These are phyloP conservation scores for Gaertneriomyces semiglobifer DNA, from an alignment of 192 early-diverging fungal species.

Conservation along the genomic window DNA sequence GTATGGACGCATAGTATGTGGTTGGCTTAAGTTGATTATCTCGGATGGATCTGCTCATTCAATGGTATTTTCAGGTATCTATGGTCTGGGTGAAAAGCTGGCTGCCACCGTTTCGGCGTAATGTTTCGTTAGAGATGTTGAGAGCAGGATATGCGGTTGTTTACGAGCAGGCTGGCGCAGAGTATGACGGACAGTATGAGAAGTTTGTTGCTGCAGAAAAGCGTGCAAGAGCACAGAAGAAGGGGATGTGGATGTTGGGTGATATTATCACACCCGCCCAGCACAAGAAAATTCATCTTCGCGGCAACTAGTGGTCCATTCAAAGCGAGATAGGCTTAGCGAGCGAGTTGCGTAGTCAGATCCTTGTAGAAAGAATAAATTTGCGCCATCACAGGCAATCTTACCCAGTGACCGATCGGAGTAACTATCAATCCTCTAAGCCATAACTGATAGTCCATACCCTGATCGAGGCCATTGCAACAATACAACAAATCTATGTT, in stretches of 20 bases:
- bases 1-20: slow-evolving; percentile 58
- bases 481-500: no score
- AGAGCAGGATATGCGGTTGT: slow-evolving; percentile 55
- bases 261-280: slow-evolving; percentile 48
- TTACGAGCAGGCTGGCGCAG: slow-evolving; percentile 54
- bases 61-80: background rate
- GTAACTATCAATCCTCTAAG: no score
- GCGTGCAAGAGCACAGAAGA: slow-evolving; percentile 40
- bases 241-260: slow-evolving; percentile 47
- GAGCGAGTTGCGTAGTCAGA: no score
- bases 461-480: no score
- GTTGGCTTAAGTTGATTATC: slow-evolving; percentile 1
- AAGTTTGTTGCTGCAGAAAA: slow-evolving; percentile 45
- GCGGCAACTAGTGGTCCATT: no score
- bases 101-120: slow-evolving; percentile 39
- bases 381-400: no score
- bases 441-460: no score
- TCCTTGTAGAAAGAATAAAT: no score
- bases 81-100: slow-evolving; percentile 52
- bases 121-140: slow-evolving; percentile 62
- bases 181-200: slow-evolving; percentile 49
- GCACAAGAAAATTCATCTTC: slow-evolving; percentile 46
- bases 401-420: no score
- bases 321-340: no score
- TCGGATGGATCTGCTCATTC: background rate